Evolutionary conservation across 2,329 filamentous ascomycete genomes (phyloP).

Genomic region (Nemania sp.): DNA sequence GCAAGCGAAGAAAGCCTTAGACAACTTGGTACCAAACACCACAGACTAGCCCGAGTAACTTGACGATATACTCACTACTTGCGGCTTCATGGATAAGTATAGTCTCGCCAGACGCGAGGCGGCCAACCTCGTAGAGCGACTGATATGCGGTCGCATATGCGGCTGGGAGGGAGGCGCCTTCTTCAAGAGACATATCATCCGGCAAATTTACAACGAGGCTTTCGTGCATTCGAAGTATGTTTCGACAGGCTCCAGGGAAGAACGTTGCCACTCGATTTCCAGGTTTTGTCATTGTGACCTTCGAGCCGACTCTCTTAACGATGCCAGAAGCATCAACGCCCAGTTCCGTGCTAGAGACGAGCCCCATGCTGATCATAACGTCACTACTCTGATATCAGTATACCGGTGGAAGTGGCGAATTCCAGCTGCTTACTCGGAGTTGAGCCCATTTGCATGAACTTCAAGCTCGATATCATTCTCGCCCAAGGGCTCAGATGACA

Average conservation of each 20-base stretch:
- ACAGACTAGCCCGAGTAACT: not conserved
- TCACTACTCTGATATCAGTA: constrained; percentile 6
- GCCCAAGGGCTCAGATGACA: not conserved
- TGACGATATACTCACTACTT: constrained; percentile 9
- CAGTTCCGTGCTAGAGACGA: constrained; percentile 5
- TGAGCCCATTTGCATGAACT: constrained; percentile 22
- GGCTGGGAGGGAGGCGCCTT: constrained; percentile 36
- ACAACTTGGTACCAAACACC: not conserved
- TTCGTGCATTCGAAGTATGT: constrained; percentile 6
- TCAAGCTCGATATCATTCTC: constrained; percentile 17
- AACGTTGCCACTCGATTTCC: constrained; percentile 20
- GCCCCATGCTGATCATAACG: constrained; percentile 21
- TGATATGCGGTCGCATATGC: constrained; percentile 37
- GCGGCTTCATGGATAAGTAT: constrained; percentile 34
- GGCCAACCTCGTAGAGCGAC: constrained; percentile 33
- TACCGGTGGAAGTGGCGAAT: not conserved
- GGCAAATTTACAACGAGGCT: constrained; percentile 11
- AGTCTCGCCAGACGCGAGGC: constrained; percentile 30
- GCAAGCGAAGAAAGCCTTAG: not conserved
- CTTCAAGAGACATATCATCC: constrained; percentile 20
- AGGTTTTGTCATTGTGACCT: not conserved
- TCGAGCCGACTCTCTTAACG: constrained; percentile 13
- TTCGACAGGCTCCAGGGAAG: constrained; percentile 10
- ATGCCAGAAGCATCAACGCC: constrained; percentile 18
- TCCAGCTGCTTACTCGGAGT: constrained; percentile 3